Evolutionary conservation across 1,284 basidiomycete species (phyloP).

Genomic region (Malassezia obtusa): DNA sequence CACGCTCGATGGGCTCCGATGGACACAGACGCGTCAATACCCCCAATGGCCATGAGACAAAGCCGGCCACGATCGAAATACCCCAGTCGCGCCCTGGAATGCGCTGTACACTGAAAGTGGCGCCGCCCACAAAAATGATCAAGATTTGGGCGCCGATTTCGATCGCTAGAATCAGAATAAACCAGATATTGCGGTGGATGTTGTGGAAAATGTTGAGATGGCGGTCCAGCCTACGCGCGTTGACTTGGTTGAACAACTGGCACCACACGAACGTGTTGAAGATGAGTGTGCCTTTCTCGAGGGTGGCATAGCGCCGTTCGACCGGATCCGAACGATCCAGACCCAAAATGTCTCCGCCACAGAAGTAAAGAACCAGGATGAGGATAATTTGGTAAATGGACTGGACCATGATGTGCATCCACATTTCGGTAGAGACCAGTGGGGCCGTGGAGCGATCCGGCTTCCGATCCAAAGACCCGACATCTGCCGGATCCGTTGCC

Average conservation of each 20-base stretch:
- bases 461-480: conserved; percentile 70
- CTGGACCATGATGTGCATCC: conserved; percentile 84
- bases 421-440: conserved; percentile 68
- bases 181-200: conserved; percentile 70
- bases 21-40: conserved; percentile 71
- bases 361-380: conserved; percentile 81
- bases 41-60: conserved; percentile 78
- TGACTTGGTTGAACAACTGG: conserved; percentile 65
- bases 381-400: conserved; percentile 76
- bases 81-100: conserved; percentile 79
- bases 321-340: conserved; percentile 43
- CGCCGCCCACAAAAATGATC: conserved; percentile 82
- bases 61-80: conserved; percentile 75
- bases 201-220: conserved; percentile 82
- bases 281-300: conserved; percentile 65
- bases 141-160: conserved; percentile 76
- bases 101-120: conserved; percentile 78
- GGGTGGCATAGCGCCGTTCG: conserved; percentile 48
- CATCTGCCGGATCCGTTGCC: conserved; percentile 85
- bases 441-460: conserved; percentile 80
- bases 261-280: conserved; percentile 97
- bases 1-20: conserved; percentile 64
- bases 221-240: conserved; percentile 74
- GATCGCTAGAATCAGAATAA: conserved; percentile 73
- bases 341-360: conserved; percentile 61